These are phyloP conservation scores for Colletotrichum paranaense DNA, from an alignment of 2,329 filamentous ascomycete species.

Conservation along the genomic window DNA sequence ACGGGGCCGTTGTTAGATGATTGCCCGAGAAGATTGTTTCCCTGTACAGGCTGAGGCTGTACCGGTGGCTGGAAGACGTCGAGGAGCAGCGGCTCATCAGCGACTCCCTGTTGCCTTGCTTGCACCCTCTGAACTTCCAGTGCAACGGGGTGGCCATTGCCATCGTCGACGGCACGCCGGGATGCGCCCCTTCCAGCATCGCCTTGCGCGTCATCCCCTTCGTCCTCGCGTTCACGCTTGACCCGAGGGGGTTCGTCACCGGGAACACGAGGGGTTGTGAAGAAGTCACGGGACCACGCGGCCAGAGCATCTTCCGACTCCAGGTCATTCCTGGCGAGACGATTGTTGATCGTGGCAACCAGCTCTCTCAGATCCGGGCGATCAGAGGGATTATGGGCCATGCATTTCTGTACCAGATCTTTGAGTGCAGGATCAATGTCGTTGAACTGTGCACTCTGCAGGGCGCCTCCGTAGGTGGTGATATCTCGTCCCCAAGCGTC, in stretches of 20 bases:
- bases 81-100: not conserved
- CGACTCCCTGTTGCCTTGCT: not conserved
- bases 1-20: not conserved
- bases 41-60: not conserved
- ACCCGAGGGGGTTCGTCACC: not conserved
- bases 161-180: not conserved
- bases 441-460: slow-evolving; percentile 13
- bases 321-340: slow-evolving; percentile 31
- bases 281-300: slow-evolving; percentile 32
- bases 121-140: not conserved
- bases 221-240: not conserved
- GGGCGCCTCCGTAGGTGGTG: slow-evolving; percentile 27
- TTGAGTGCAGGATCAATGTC: slow-evolving; percentile 39
- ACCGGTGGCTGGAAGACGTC: not conserved
- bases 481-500: not conserved
- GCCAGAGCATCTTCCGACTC: slow-evolving; percentile 33
- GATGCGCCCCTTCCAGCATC: not conserved
- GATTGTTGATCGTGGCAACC: slow-evolving; percentile 34
- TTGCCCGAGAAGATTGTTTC: not conserved
- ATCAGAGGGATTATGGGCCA: slow-evolving; percentile 40
- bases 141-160: not conserved
- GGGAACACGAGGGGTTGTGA: slow-evolving; percentile 7
- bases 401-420: slow-evolving; percentile 40
- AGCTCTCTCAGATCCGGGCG: slow-evolving; percentile 41
- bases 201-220: not conserved